Evolutionary conservation across 768 basidiomycete species (phyloP).

Genomic region (Pholiota microspora): DNA sequence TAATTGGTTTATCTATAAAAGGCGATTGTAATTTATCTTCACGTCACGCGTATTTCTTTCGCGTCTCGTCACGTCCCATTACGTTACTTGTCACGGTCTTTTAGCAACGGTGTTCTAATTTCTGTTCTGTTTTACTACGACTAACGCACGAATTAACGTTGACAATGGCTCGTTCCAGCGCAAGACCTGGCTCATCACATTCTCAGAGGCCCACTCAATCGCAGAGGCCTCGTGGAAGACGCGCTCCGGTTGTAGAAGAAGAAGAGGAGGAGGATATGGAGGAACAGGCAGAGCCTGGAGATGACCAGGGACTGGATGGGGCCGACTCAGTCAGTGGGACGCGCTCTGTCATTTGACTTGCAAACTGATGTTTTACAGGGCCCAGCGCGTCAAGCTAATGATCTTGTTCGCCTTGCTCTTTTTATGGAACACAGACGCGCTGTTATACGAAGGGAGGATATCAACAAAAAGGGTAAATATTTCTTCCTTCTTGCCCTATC

Average conservation of each 20-base stretch:
- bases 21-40: neutral
- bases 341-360: conserved; percentile 7
- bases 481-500: neutral
- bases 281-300: conserved; percentile 28
- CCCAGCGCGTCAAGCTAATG: conserved; percentile 59
- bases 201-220: conserved; percentile 38
- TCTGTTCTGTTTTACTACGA: no score
- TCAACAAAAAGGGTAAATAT: conserved; percentile 85
- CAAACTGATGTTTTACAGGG: conserved; percentile 40
- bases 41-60: no score
- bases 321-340: conserved; percentile 26
- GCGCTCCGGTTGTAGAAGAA: conserved; percentile 21
- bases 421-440: conserved; percentile 74
- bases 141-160: no score
- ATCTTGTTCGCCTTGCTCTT: conserved; percentile 77
- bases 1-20: neutral
- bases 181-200: conserved; percentile 39
- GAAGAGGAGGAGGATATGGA: conserved; percentile 32
- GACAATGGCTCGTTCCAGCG: conserved; percentile 37
- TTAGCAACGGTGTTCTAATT: no score
- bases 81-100: conserved; percentile 12
- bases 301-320: conserved; percentile 32
- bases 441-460: conserved; percentile 76
- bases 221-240: conserved; percentile 30
- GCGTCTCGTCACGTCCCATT: conserved; percentile 14